phyloP scores from a whole-genome alignment of 163 green algal genomes.

The Scenedesmus sp. region DNA sequence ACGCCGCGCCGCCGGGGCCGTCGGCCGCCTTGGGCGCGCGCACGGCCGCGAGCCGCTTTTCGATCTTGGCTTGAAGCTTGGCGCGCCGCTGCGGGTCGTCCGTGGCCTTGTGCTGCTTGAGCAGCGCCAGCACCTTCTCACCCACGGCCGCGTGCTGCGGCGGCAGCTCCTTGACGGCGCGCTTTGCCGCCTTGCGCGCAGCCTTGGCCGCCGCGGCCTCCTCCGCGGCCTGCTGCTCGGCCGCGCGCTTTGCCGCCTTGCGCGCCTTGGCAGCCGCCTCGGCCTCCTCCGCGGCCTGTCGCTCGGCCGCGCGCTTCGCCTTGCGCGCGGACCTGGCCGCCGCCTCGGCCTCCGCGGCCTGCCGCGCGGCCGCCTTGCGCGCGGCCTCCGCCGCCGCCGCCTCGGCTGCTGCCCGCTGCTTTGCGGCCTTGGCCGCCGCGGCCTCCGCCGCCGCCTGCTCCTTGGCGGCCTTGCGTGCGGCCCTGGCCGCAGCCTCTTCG shows the following conservation, averaged over 20 bases:
- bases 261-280: not conserved
- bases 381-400: not conserved
- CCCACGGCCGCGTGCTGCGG: conserved; percentile 5
- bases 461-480: not conserved
- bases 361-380: not conserved
- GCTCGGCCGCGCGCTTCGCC: no score
- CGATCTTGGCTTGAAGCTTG: conserved; percentile 22
- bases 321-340: not conserved
- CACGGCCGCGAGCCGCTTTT: not conserved
- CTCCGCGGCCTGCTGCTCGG: not conserved
- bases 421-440: conserved; percentile 6
- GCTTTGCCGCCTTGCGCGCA: not conserved
- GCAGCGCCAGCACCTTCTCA: conserved; percentile 17
- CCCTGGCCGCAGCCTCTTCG: not conserved
- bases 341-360: not conserved
- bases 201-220: not conserved
- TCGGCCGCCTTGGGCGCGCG: not conserved
- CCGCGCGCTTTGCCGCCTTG: conserved; percentile 2
- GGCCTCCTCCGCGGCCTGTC: not conserved
- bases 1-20: not conserved
- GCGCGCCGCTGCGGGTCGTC: conserved; percentile 10
- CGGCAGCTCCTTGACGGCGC: not conserved
- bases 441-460: not conserved
- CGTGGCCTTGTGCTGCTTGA: not conserved
- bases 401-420: not conserved